phyloP scores from a whole-genome alignment of 2,329 filamentous ascomycete genomes.

The Colletotrichum salicis region DNA sequence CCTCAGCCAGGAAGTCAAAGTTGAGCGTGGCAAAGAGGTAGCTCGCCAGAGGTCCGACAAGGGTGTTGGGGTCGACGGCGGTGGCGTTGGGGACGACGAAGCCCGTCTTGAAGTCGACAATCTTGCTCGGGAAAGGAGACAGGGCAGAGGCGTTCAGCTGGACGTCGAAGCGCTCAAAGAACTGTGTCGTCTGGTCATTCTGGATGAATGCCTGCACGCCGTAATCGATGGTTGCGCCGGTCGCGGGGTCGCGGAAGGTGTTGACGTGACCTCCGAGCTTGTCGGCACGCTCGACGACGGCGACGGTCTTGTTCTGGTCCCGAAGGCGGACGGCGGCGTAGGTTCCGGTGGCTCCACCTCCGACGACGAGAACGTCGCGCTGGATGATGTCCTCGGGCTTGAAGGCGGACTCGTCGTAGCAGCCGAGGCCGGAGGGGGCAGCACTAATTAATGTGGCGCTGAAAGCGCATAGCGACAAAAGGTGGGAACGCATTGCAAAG shows the following conservation, averaged over 20 bases:
- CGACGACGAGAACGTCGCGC: constrained; percentile 61
- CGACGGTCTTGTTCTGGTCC: constrained; percentile 57
- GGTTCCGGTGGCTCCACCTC: constrained; percentile 64
- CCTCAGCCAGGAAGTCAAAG: constrained; percentile 35
- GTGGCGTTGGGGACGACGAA: constrained; percentile 31
- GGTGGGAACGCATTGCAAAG: neutral
- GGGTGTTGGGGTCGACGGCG: constrained; percentile 17
- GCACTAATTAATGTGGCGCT: constrained; percentile 23
- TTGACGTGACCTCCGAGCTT: constrained; percentile 57
- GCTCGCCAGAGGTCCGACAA: constrained; percentile 17
- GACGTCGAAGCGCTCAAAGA: constrained; percentile 57
- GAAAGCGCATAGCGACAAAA: constrained; percentile 21
- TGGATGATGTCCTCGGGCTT: constrained; percentile 30
- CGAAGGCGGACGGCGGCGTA: constrained; percentile 59
- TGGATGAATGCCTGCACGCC: constrained; percentile 50
- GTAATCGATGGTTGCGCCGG: constrained; percentile 46
- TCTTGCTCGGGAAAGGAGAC: constrained; percentile 30
- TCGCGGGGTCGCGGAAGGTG: constrained; percentile 55
- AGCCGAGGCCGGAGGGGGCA: constrained; percentile 10
- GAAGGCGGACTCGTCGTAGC: constrained; percentile 30
- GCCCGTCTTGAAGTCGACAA: constrained; percentile 35
- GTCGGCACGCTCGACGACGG: constrained; percentile 54
- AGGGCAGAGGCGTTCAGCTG: constrained; percentile 16
- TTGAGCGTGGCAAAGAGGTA: constrained; percentile 27
- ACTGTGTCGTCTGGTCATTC: constrained; percentile 50